These are phyloP conservation scores for Melocanna baccifera DNA, from an alignment of 176 grass and related monocot species.

Conservation along the genomic window DNA sequence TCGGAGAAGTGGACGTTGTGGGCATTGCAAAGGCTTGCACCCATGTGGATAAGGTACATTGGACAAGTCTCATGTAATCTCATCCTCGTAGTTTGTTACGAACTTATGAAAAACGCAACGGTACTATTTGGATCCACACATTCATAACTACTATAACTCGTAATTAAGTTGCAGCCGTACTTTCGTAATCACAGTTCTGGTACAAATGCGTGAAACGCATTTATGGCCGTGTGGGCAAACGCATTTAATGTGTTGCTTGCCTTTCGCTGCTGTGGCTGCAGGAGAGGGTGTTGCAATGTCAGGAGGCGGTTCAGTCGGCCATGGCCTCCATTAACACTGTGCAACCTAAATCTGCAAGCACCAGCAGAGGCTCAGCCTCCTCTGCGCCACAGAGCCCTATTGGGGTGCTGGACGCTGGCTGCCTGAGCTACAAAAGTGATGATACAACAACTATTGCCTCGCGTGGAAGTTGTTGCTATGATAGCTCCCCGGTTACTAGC, in stretches of 20 bases:
- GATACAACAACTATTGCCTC: slow-evolving; percentile 32
- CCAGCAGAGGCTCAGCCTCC: slow-evolving; percentile 27
- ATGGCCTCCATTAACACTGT: slow-evolving; percentile 41
- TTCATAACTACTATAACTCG: slow-evolving; percentile 1
- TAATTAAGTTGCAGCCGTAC: not conserved
- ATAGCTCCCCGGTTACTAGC: slow-evolving; percentile 40
- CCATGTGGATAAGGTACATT: slow-evolving; percentile 57
- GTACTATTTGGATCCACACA: slow-evolving; percentile 14
- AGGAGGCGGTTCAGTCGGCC: slow-evolving; percentile 46
- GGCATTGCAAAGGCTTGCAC: slow-evolving; percentile 47
- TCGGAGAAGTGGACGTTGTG: slow-evolving; percentile 31
- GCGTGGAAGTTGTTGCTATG: slow-evolving; percentile 41
- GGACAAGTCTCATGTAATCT: not conserved
- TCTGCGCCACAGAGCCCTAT: slow-evolving; percentile 65
- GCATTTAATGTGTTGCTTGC: slow-evolving; percentile 23
- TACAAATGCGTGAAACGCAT: slow-evolving; percentile 37
- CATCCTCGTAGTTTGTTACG: not conserved
- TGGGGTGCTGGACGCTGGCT: slow-evolving; percentile 68
- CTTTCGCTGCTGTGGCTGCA: slow-evolving; percentile 24
- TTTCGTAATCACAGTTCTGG: slow-evolving; percentile 11
- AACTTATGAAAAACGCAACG: not conserved
- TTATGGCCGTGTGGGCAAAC: slow-evolving; percentile 13
- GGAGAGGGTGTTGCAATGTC: slow-evolving; percentile 60
- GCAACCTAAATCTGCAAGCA: slow-evolving; percentile 31
- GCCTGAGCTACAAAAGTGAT: slow-evolving; percentile 79